Evolutionary conservation across 495 filamentous ascomycete genomes (phyloP).

Genomic region (Daldinia concentrica): DNA sequence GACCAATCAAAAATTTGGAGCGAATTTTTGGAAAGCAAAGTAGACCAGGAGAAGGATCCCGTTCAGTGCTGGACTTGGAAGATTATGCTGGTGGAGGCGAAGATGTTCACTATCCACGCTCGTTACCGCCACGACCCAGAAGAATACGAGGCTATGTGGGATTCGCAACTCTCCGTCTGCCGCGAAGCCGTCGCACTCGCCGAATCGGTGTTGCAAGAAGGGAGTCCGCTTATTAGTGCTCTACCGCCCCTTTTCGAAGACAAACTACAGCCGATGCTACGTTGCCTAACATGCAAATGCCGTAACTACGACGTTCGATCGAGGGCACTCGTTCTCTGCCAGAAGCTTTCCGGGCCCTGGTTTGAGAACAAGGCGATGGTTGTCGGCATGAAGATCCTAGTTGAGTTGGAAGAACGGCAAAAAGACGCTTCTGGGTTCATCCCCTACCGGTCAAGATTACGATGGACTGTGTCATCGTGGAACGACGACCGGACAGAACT

Average conservation of each 20-base stretch:
- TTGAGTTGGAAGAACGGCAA: conserved; percentile 21
- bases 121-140: not conserved
- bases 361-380: conserved; percentile 27
- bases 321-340: conserved; percentile 21
- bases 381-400: conserved; percentile 8
- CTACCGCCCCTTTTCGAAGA: conserved; percentile 30
- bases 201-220: conserved; percentile 12
- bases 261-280: conserved; percentile 24
- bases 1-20: conserved; percentile 16
- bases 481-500: conserved; percentile 28
- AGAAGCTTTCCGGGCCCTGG: conserved; percentile 22
- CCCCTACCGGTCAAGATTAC: conserved; percentile 13
- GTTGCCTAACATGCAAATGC: conserved; percentile 18
- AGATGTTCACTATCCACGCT: conserved; percentile 19
- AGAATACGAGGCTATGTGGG: conserved; percentile 21
- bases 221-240: not conserved
- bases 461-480: conserved; percentile 21
- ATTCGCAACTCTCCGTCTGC: conserved; percentile 10
- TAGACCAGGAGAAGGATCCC: conserved; percentile 15
- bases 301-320: conserved; percentile 9
- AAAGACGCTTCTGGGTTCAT: conserved; percentile 16
- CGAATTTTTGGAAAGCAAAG: conserved; percentile 3
- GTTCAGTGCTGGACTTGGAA: conserved; percentile 10
- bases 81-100: conserved; percentile 25
- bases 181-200: conserved; percentile 14